These are phyloP conservation scores for Rhododendron ovatum DNA, from an alignment of 148 eudicot species.

Conservation along the genomic window DNA sequence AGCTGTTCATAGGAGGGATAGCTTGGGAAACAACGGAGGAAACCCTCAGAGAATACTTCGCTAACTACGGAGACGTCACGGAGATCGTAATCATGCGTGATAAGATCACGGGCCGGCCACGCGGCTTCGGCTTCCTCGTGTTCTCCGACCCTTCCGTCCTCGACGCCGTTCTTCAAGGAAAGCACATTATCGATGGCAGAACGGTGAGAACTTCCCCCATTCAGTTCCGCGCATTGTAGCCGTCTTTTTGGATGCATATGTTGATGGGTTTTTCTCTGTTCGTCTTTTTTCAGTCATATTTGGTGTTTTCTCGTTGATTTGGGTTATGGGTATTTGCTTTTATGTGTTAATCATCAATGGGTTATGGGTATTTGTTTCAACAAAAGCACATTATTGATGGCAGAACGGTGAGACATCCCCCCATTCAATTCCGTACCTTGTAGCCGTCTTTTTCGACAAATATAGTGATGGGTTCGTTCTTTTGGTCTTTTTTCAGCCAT, in stretches of 20 bases:
- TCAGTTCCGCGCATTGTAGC: background rate
- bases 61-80: slow-evolving; percentile 7
- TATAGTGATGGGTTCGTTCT: background rate
- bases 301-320: background rate
- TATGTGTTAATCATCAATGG: background rate
- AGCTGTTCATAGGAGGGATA: slow-evolving; percentile 30
- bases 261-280: background rate
- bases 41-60: slow-evolving; percentile 5
- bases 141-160: slow-evolving; percentile 26
- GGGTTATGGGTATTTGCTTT: background rate
- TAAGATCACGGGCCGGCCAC: slow-evolving; percentile 6
- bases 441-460: background rate
- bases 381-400: background rate
- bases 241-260: background rate
- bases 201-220: slow-evolving; percentile 1
- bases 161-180: slow-evolving; percentile 21
- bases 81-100: slow-evolving; percentile 12
- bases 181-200: slow-evolving; percentile 19
- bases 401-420: background rate
- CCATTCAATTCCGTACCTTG: background rate
- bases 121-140: slow-evolving; percentile 14
- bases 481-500: background rate
- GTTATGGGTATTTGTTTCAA: background rate
- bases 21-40: slow-evolving; percentile 28
- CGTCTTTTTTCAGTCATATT: background rate